Conservation (phyloP, 2,329 filamentous ascomycete species). For the Furcasterigmium sp. region DNA sequence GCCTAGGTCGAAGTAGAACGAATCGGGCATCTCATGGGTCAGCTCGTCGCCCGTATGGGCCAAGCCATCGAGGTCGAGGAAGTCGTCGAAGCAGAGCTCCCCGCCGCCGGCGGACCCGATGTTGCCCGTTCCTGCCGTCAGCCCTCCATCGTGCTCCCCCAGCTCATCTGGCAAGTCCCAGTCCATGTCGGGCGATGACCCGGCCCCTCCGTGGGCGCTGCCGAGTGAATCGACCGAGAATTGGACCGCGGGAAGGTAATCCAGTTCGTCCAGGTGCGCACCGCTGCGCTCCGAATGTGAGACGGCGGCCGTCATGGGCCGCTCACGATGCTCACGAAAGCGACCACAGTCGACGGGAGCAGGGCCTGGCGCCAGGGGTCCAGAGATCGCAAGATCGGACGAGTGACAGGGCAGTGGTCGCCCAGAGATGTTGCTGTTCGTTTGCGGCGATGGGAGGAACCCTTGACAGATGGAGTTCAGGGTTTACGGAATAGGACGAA, state of each 20-base stretch:
- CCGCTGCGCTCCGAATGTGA: conserved; percentile 10
- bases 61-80: conserved; percentile 18
- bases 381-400: conserved; percentile 4
- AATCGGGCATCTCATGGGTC: conserved; percentile 8
- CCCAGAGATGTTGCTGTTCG: background rate
- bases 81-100: conserved; percentile 19
- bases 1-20: conserved; percentile 12
- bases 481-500: background rate
- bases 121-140: conserved; percentile 2
- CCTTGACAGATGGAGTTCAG: background rate
- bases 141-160: background rate
- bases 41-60: conserved; percentile 8
- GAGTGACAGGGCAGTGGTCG: background rate
- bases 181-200: conserved; percentile 8
- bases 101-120: conserved; percentile 5
- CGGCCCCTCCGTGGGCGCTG: conserved; percentile 5
- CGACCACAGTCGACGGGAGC: background rate
- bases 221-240: conserved; percentile 11
- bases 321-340: background rate
- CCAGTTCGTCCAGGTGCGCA: conserved; percentile 7
- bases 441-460: background rate
- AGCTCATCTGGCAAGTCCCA: conserved; percentile 5
- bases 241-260: conserved; percentile 7
- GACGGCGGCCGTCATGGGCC: conserved; percentile 11
- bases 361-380: conserved; percentile 1